phyloP scores from a whole-genome alignment of 2,329 filamentous ascomycete genomes.

The Pseudocercospora ulei region DNA sequence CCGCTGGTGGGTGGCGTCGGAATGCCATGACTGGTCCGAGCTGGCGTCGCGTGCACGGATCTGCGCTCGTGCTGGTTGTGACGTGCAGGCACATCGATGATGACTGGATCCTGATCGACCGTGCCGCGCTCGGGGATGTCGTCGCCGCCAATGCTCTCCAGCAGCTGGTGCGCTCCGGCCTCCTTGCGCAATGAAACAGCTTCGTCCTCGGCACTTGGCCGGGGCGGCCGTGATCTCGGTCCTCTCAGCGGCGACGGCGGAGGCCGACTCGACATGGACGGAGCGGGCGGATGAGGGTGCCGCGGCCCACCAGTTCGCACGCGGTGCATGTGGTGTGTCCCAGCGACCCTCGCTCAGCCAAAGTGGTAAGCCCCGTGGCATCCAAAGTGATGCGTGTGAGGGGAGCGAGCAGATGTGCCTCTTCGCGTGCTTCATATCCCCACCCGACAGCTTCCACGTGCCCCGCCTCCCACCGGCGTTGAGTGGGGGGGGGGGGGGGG shows the following conservation, averaged over 20 bases:
- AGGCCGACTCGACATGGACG: constrained; percentile 9
- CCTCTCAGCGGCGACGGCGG: constrained; percentile 22
- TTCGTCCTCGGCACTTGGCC: constrained; percentile 62
- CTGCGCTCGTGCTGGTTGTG: constrained; percentile 45
- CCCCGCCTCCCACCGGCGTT: no score
- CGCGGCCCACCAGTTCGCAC: no score
- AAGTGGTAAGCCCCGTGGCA: no score
- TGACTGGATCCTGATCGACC: constrained; percentile 58
- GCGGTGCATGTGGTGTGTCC: no score
- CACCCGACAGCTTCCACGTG: no score
- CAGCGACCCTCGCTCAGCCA: no score
- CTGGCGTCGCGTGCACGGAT: constrained; percentile 46
- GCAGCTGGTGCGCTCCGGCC: constrained; percentile 37
- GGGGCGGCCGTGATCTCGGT: constrained; percentile 46
- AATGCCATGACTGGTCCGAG: constrained; percentile 17
- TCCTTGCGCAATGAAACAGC: constrained; percentile 53
- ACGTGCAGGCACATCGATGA: constrained; percentile 48
- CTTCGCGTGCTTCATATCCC: no score
- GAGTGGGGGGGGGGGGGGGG: no score
- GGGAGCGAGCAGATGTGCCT: no score
- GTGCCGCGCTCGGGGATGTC: constrained; percentile 54
- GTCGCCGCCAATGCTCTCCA: constrained; percentile 39
- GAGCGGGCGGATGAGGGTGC: constrained; percentile 28
- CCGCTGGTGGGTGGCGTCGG: constrained; percentile 35
- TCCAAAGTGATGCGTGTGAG: not conserved